Base-by-base conservation (phyloP, 2,329 filamentous ascomycete species). In the Verticillium nonalfalfae region DNA sequence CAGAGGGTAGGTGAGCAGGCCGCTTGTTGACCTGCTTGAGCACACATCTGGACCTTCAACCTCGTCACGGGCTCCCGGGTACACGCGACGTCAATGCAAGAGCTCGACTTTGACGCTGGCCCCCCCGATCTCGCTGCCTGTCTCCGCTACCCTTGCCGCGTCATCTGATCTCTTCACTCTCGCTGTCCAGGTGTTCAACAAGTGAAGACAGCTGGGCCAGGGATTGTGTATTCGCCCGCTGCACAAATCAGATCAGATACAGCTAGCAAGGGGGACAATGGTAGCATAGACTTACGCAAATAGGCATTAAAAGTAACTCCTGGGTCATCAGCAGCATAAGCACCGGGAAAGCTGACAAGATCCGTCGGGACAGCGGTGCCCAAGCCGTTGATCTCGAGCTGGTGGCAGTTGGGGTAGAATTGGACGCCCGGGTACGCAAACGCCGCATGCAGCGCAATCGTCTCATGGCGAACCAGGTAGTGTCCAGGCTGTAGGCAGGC, bases 391-490 rank as follows among this genome's bases (percentile, higher is more conserved):
- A 85, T 79, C 68, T 83, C 74, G 31, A 85, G 75, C 70, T 85
- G 83, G 69, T 85, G 82, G 72, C 82, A 85, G 7, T 80, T 81
- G 0, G 83, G 82, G 67, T 85, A 85, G 70, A 84, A 80, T 66
- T 85, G 83, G 1, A 79, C 81, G 18, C 83, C 83, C 0, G 81
- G 81, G 66, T 83, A 83, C 5, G 69, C 55, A 61, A 71, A 78
- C 15, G 74, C 75, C 3, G 79, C 66, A 70, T 85, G 82, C 58
- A 85, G 75, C 3, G 82, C 83, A 63, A 85, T 79, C 67, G 83
- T 79, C 70, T 85, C 83, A 66, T 85, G 83, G 57, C 83, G 81
- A 31, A 85, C 81, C 60, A 85, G 79, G 70, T 85, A 85, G 75
- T 81, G 81, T 1, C 83, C 83, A 0, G 78, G 71, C 54, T 77